These are phyloP conservation scores for Fraxinus greggii DNA, from an alignment of 305 asterid genomes.

Conservation along the genomic window DNA sequence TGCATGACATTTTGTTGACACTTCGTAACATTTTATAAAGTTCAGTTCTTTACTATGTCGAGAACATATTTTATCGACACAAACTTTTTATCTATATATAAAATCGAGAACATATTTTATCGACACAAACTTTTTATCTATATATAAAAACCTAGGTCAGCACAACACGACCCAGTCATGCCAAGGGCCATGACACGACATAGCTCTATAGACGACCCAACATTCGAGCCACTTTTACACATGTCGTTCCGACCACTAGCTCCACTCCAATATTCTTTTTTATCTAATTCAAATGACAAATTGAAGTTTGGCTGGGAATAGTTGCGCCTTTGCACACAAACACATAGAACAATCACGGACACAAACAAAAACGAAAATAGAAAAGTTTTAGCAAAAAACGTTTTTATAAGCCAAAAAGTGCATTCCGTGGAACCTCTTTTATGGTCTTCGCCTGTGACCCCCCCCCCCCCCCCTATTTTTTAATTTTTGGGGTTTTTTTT, in stretches of 20 bases:
- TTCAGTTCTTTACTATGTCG: background rate
- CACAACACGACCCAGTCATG: background rate
- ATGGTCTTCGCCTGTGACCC: conserved; percentile 29
- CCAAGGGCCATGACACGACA: background rate
- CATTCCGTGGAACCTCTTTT: conserved; percentile 32
- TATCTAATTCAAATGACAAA: background rate
- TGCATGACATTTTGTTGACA: too few relatives aligned
- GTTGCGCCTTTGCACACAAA: conserved; percentile 36
- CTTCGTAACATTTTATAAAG: background rate
- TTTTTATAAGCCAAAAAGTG: conserved; percentile 30
- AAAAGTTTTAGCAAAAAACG: background rate
- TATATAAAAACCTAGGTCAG: background rate
- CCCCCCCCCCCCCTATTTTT: background rate
- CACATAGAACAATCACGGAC: conserved; percentile 51
- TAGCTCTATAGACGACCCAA: background rate
- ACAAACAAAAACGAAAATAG: conserved; percentile 32
- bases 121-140: background rate
- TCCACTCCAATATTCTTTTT: background rate
- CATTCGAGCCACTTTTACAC: background rate
- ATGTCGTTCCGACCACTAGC: background rate
- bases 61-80: background rate
- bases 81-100: background rate
- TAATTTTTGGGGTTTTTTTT: background rate
- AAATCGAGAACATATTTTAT: background rate
- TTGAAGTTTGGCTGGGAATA: conserved; percentile 22